Conservation (phyloP, 1,139 yeast species). For the Kluyveromyces marxianus region DNA sequence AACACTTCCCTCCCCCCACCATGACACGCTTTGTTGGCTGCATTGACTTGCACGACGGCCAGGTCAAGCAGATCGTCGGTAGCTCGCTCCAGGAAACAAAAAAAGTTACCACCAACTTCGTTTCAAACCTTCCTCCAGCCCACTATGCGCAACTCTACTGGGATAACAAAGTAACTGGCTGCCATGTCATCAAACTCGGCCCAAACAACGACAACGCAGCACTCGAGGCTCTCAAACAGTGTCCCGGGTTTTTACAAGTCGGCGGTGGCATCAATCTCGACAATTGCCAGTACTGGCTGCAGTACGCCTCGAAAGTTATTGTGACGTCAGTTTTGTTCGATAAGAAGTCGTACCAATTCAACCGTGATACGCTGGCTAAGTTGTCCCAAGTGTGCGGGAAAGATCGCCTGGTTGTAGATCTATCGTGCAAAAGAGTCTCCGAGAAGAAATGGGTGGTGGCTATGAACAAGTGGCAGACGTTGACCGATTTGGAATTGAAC, state of each 20-base stretch:
- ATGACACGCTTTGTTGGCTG: constrained; percentile 94
- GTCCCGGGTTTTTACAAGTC: constrained; percentile 73
- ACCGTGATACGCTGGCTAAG: constrained; percentile 45
- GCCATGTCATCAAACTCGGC: constrained; percentile 92
- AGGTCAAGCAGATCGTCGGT: constrained; percentile 95
- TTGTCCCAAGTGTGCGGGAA: constrained; percentile 36
- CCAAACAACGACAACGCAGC: constrained; percentile 82
- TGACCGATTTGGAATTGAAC: constrained; percentile 57
- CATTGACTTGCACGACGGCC: constrained; percentile 89
- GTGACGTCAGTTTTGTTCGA: constrained; percentile 90
- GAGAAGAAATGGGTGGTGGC: constrained; percentile 73
- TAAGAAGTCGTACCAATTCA: constrained; percentile 40
- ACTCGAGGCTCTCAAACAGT: constrained; percentile 55
- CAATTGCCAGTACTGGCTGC: constrained; percentile 67
- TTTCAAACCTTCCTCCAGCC: constrained; percentile 66
- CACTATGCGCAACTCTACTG: constrained; percentile 71
- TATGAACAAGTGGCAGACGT: constrained; percentile 93
- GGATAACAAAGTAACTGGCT: constrained; percentile 51
- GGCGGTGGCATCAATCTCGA: constrained; percentile 84
- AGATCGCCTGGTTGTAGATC: constrained; percentile 71
- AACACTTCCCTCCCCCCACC: not conserved
- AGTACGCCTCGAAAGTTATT: constrained; percentile 44
- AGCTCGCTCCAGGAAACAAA: constrained; percentile 67
- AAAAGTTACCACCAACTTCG: constrained; percentile 58
- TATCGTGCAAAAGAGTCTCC: constrained; percentile 63